Evolutionary conservation across 176 grass and related monocot genomes (phyloP).

Genomic region (Juncus inflexus): DNA sequence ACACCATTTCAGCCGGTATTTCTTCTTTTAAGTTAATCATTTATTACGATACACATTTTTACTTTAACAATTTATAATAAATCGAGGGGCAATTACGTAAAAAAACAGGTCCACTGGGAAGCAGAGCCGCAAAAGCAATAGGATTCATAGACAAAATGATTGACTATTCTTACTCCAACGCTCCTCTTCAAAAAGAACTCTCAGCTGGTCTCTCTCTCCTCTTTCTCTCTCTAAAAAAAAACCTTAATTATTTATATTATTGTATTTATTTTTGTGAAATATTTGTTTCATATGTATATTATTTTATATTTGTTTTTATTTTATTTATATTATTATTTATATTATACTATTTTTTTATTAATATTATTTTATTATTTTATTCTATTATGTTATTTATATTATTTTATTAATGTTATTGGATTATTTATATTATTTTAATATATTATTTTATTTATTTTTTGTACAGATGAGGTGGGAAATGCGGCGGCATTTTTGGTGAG

Average conservation of each 20-base stretch:
- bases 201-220: constrained; percentile 48
- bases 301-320: no score
- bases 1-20: constrained; percentile 81
- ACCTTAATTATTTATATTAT: no score
- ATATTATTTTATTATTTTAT: no score
- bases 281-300: no score
- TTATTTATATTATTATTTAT: no score
- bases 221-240: neutral
- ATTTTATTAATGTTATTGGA: neutral
- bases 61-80: neutral
- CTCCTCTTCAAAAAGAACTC: constrained; percentile 80
- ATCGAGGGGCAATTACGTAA: neutral
- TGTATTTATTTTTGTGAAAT: no score
- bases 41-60: neutral
- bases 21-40: neutral
- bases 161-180: constrained; percentile 70
- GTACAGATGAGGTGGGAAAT: constrained; percentile 77
- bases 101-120: constrained; percentile 69
- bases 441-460: neutral
- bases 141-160: constrained; percentile 95
- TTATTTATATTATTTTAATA: neutral
- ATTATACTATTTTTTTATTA: no score
- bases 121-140: constrained; percentile 79
- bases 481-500: constrained; percentile 68
- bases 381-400: neutral